These are phyloP conservation scores for Corymbia maculata DNA, from an alignment of 345 rosid genomes.

Conservation along the genomic window DNA sequence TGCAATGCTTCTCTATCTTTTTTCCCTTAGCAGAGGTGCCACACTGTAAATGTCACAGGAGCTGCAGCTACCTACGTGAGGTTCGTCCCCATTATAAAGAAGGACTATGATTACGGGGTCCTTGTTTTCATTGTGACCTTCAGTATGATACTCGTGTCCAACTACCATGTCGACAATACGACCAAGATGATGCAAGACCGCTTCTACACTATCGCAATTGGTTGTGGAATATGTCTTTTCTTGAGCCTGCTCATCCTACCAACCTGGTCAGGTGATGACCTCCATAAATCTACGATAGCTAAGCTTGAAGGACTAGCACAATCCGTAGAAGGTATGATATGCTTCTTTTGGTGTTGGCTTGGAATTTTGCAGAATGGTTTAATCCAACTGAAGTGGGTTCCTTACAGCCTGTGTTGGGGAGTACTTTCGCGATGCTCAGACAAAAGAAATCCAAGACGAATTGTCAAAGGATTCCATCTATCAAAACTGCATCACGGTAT, in stretches of 20 bases:
- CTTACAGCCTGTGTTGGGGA: conserved; percentile 57
- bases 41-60: conserved; percentile 16
- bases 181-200: conserved; percentile 28
- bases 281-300: conserved; percentile 45
- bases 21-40: background rate
- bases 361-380: background rate
- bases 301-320: conserved; percentile 63
- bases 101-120: conserved; percentile 70
- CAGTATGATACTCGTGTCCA: conserved; percentile 58
- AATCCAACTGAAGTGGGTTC: background rate
- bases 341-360: background rate
- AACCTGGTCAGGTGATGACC: conserved; percentile 78
- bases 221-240: conserved; percentile 63
- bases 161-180: conserved; percentile 50
- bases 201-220: conserved; percentile 55
- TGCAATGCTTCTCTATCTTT: background rate
- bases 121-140: conserved; percentile 72
- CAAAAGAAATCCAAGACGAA: conserved; percentile 1
- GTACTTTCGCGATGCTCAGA: conserved; percentile 32
- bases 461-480: conserved; percentile 39
- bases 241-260: conserved; percentile 63
- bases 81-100: conserved; percentile 66
- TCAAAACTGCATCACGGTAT: conserved; percentile 46
- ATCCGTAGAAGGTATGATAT: conserved; percentile 45
- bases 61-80: conserved; percentile 55